Percentiles rank a stretch among this genome's conserved stretches.
phyloP scores from a whole-genome alignment of 2,329 filamentous ascomycete genomes.

The Xylaria sp. region DNA sequence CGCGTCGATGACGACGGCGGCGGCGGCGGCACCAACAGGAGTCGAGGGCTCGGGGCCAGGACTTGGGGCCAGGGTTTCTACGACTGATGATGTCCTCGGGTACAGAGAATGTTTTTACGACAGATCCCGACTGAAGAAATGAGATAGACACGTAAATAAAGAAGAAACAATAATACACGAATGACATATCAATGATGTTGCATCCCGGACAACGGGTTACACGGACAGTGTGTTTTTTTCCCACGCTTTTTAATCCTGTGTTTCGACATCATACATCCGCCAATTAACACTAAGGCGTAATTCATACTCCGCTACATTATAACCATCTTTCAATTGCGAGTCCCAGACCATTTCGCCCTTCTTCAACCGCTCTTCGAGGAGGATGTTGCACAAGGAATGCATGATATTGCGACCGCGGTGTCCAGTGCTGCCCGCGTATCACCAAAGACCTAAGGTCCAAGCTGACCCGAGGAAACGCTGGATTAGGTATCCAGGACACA shows the following conservation, averaged over 20 bases:
- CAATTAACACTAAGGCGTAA: no score
- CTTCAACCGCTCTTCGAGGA: background rate
- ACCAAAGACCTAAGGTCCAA: background rate
- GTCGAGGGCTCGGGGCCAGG: background rate
- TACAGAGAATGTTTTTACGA: constrained; percentile 27
- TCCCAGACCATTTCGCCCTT: background rate
- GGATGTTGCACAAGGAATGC: background rate
- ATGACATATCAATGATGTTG: no score
- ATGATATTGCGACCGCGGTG: background rate
- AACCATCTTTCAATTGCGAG: background rate
- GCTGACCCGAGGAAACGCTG: background rate
- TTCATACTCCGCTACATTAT: no score
- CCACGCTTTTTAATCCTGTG: no score
- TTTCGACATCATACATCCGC: no score
- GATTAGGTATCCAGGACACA: background rate
- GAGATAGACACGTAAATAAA: background rate
- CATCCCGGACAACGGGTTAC: no score
- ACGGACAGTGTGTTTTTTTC: no score
- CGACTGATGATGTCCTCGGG: background rate
- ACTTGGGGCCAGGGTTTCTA: background rate
- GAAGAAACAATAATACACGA: background rate
- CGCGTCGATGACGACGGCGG: background rate
- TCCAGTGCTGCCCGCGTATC: background rate
- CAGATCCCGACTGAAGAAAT: constrained; percentile 23
- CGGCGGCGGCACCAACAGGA: background rate